A percentile compares a stretch with the other conserved stretches of the same genome.
These are phyloP conservation scores for Mycena kentingensis DNA, from an alignment of 768 basidiomycete genomes.

Conservation along the genomic window DNA sequence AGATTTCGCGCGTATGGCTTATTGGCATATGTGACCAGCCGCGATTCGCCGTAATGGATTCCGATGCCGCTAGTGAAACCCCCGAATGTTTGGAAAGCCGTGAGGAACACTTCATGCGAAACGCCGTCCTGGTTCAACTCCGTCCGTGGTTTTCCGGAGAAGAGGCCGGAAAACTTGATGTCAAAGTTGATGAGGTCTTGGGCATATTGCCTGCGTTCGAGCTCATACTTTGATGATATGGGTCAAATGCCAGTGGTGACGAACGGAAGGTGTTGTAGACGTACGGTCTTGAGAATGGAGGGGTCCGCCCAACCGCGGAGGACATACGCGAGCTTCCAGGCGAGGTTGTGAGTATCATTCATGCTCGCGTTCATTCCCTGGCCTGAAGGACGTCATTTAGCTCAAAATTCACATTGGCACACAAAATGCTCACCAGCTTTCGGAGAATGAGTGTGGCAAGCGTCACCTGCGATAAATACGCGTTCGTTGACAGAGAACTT, in stretches of 20 bases:
- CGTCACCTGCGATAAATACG: slow-evolving; percentile 78
- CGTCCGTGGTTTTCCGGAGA: slow-evolving; percentile 66
- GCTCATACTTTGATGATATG: slow-evolving; percentile 54
- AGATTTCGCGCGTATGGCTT: slow-evolving; percentile 44
- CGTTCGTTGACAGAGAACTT: slow-evolving; percentile 61
- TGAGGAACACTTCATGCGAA: slow-evolving; percentile 53
- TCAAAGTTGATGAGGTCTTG: slow-evolving; percentile 76
- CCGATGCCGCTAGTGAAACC: slow-evolving; percentile 58
- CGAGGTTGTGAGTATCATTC: slow-evolving; percentile 74
- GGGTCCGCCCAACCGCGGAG: slow-evolving; percentile 54
- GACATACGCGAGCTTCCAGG: slow-evolving; percentile 64
- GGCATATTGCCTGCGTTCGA: slow-evolving; percentile 67
- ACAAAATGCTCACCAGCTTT: slow-evolving; percentile 51
- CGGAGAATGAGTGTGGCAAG: slow-evolving; percentile 69
- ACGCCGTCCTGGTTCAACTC: slow-evolving; percentile 49
- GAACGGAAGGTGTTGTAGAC: slow-evolving; percentile 14
- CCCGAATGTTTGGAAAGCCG: slow-evolving; percentile 55
- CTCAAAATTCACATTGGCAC: neutral
- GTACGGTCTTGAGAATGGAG: slow-evolving; percentile 52
- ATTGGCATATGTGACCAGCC: slow-evolving; percentile 40
- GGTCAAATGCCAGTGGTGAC: neutral
- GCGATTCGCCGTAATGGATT: slow-evolving; percentile 52
- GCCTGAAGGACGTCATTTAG: slow-evolving; percentile 37
- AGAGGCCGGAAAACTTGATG: slow-evolving; percentile 62
- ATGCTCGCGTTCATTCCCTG: slow-evolving; percentile 82